Percentiles rank a stretch among this genome's conserved stretches.
phyloP scores from a whole-genome alignment of 1,284 basidiomycete genomes.

The Sphagnurus paluster region DNA sequence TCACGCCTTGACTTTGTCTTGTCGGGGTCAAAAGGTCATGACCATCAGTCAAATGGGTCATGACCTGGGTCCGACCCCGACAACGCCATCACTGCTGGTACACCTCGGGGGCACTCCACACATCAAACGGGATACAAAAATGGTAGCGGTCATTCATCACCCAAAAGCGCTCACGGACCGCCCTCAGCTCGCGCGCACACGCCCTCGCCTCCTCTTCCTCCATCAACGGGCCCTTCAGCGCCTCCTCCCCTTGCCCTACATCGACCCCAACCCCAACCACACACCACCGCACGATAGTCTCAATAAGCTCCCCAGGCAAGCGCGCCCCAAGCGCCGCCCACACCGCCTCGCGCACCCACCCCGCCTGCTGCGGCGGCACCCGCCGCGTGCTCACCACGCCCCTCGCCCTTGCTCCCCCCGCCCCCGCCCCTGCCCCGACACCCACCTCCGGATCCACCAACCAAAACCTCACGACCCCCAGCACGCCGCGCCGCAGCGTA shows the following conservation, averaged over 20 bases:
- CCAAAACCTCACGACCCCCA: conserved; percentile 40
- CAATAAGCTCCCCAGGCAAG: conserved; percentile 45
- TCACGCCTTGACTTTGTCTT: too few relatives aligned
- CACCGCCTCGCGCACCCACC: conserved; percentile 40
- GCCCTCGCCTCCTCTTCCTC: conserved; percentile 35
- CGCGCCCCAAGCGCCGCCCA: conserved; percentile 31
- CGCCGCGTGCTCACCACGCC: conserved; percentile 38
- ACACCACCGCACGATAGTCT: too few relatives aligned
- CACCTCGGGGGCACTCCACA: conserved; percentile 33
- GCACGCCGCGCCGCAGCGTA: conserved; percentile 33
- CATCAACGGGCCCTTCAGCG: conserved; percentile 33
- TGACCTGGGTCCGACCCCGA: too few relatives aligned
- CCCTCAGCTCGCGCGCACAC: conserved; percentile 31
- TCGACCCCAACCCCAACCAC: too few relatives aligned
- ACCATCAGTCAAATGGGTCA: too few relatives aligned
- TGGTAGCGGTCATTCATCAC: conserved; percentile 40
- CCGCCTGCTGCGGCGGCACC: conserved; percentile 47
- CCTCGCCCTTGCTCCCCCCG: conserved; percentile 46
- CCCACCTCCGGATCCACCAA: conserved; percentile 49
- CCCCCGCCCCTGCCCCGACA: conserved; percentile 38
- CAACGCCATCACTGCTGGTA: not conserved
- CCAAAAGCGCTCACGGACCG: conserved; percentile 37
- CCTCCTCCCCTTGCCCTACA: conserved; percentile 39
- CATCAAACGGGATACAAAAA: conserved; percentile 51
- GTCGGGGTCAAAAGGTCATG: too few relatives aligned